Evolutionary conservation across 106 monocot genomes (phyloP).

Genomic region (Dioscorea zingiberensis): DNA sequence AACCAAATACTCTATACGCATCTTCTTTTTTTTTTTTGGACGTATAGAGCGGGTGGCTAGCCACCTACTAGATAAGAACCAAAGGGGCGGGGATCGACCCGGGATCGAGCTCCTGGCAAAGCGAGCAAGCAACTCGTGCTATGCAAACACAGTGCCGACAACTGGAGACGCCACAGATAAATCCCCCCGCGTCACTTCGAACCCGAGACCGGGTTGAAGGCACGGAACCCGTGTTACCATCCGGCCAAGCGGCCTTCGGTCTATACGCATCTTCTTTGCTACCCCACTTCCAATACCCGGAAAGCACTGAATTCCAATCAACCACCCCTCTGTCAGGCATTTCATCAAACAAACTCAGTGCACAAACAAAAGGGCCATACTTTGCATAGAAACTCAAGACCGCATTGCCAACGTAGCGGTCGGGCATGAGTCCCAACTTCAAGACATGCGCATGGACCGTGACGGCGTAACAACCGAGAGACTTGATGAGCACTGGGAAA

Average conservation of each 20-base stretch:
- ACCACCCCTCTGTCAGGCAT: conserved; percentile 5
- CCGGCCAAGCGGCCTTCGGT: no score
- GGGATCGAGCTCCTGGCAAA: no score
- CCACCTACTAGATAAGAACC: no score
- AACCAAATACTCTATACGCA: conserved; percentile 13
- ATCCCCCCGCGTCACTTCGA: no score
- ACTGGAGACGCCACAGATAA: no score
- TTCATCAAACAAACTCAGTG: conserved; percentile 22
- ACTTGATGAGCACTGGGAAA: conserved; percentile 16
- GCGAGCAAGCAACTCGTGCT: no score
- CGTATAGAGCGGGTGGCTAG: no score
- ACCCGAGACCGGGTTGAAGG: no score
- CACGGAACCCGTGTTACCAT: no score
- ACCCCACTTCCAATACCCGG: conserved; percentile 20
- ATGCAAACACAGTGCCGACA: no score
- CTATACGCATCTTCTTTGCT: conserved; percentile 6
- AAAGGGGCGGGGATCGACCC: no score
- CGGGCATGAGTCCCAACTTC: conserved; percentile 10
- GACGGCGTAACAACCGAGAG: neutral
- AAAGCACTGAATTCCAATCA: conserved; percentile 32
- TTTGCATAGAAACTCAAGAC: conserved; percentile 24
- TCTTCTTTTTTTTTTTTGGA: no score
- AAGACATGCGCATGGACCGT: conserved; percentile 15
- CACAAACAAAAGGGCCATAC: neutral
- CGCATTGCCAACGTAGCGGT: conserved; percentile 23